These are phyloP conservation scores for Sphagnum fallax DNA, from an alignment of 228 moss, liverwort and hornwort genomes.

Conservation along the genomic window DNA sequence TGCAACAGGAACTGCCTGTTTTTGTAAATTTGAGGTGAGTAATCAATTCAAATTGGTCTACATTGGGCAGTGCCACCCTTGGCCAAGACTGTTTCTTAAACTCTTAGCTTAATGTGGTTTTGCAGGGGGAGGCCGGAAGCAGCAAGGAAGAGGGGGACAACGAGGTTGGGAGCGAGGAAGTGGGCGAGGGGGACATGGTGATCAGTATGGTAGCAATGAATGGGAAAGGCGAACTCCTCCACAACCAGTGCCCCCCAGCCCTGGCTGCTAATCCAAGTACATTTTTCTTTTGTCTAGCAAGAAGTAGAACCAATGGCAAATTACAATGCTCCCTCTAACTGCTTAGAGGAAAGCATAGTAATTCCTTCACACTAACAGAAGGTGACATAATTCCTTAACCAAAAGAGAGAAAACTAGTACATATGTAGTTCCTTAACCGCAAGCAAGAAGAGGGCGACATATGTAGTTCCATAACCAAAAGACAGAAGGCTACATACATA, in stretches of 20 bases:
- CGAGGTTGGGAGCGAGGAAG: conserved; percentile 5
- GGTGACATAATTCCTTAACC: no score
- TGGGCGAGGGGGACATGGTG: conserved; percentile 12
- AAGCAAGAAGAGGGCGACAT: no score
- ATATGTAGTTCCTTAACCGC: no score
- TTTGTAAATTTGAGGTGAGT: not conserved
- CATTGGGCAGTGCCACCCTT: not conserved
- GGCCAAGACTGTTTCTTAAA: not conserved
- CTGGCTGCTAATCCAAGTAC: not conserved
- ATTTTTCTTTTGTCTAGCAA: no score
- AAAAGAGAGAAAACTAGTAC: no score
- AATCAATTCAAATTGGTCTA: not conserved
- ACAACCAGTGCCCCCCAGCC: conserved; percentile 11
- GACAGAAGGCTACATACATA: no score
- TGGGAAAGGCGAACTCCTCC: conserved; percentile 17
- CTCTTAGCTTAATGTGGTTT: not conserved
- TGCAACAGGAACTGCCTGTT: not conserved
- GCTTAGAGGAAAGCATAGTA: no score
- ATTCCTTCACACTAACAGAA: no score
- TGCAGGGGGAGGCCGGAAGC: conserved; percentile 6
- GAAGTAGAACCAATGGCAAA: no score
- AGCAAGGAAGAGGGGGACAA: conserved; percentile 1
- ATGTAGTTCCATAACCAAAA: no score
- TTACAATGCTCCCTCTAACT: no score
- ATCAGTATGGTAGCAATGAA: conserved; percentile 12